Evolutionary conservation across 2,329 filamentous ascomycete genomes (phyloP), one percentile per base, ranked within the genome.

Genomic region (Hypocrella siamensis): DNA sequence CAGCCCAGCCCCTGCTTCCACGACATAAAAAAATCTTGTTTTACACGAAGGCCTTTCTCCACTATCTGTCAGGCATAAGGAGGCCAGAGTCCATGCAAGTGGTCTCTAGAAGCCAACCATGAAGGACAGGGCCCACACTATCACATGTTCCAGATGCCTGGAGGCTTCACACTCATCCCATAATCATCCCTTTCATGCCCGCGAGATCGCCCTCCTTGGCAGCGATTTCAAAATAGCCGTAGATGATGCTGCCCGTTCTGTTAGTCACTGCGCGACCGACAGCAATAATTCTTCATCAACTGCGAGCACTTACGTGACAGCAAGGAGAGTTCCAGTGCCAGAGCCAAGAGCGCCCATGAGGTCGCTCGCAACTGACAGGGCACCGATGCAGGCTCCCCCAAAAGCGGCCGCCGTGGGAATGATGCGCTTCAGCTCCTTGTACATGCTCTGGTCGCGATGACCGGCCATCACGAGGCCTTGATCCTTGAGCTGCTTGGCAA

Each of bases 381-480:
- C 88, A 67, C 90, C 90, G 66, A 98, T 98, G 69, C 88, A 96
- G 45, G 90, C 90, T 70, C 90, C 90, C 60, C 92, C 90, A 45
- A 98, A 98, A 48, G 92, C 90, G 42, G 90, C 90, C 39, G 90
- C 92, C 38, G 90, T 96, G 41, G 90, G 92, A 43, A 98, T 98
- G 49, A 98, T 90, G 52, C 90, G 81, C 81, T 98, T 98, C 42
- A 98, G 75, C 65, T 98, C 90, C 71, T 93, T 93, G 76, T 98
- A 98, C 90, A 98, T 98, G 69, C 82, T 92, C 72, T 96, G 88
- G 60, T 98, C 92, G 65, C 90, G 83, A 70, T 98, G 90, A 53
- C 90, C 90, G 51, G 90, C 88, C 92, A 98, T 98, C 46, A 98
- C 88, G 36, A 98, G 79, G 56, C 90, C 90, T 65, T 98, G 90